A percentile compares a stretch with the other conserved stretches of the same genome.
Evolutionary conservation across 2,329 filamentous ascomycete genomes (phyloP).

Genomic region (Scedosporium aurantiacum): DNA sequence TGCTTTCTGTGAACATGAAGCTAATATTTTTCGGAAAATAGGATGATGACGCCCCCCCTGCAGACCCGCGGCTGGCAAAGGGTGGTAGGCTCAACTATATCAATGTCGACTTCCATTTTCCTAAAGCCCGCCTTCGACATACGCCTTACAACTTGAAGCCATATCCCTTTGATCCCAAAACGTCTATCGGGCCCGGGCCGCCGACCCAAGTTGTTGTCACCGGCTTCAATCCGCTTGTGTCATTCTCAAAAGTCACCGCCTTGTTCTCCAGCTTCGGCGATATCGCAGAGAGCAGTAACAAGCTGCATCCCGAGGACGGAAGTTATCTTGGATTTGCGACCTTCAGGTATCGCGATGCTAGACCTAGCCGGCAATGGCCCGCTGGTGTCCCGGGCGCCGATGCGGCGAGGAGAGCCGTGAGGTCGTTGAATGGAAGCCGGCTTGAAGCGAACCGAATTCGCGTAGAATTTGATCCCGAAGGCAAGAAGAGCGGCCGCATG

Average conservation of each 20-base stretch:
- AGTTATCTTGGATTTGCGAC: conserved; percentile 90
- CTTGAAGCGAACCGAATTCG: conserved; percentile 68
- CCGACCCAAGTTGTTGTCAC: conserved; percentile 85
- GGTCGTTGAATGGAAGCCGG: conserved; percentile 64
- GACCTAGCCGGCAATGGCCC: conserved; percentile 36
- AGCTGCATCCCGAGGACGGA: conserved; percentile 88
- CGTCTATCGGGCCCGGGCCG: conserved; percentile 79
- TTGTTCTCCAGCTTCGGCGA: conserved; percentile 76
- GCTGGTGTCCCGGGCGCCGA: conserved; percentile 57
- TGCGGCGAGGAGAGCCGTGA: conserved; percentile 71
- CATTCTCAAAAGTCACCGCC: conserved; percentile 64
- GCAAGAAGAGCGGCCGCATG: conserved; percentile 67
- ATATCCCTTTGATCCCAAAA: conserved; percentile 70
- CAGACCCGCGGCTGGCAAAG: conserved; percentile 72
- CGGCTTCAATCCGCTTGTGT: conserved; percentile 87
- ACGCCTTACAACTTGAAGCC: conserved; percentile 71
- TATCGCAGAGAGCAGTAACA: conserved; percentile 83
- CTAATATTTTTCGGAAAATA: conserved; percentile 46
- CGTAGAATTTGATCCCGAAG: conserved; percentile 84
- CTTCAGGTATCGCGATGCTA: conserved; percentile 72
- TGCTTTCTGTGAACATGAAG: conserved; percentile 33
- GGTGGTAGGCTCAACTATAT: conserved; percentile 56
- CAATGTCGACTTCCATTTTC: conserved; percentile 58
- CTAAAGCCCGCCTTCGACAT: conserved; percentile 59
- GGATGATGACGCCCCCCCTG: conserved; percentile 68